Conservation (phyloP, 31 red algal genomes). For the Endocladia muricata region DNA sequence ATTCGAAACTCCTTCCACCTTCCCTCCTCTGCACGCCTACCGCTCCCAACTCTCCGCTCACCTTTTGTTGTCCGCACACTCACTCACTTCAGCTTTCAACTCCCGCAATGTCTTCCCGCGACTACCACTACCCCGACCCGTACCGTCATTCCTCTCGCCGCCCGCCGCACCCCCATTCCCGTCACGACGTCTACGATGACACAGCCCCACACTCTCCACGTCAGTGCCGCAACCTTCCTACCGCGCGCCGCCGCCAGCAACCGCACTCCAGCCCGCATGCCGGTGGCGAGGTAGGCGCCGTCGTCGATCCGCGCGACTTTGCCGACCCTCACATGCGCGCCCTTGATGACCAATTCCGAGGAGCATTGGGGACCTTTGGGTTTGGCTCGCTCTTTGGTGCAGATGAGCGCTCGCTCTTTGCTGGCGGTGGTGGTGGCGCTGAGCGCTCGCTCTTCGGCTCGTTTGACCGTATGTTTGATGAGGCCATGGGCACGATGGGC, state of each 20-base stretch:
- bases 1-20: too few species aligned
- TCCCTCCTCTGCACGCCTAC: too few species aligned
- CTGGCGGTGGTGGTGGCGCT: neutral
- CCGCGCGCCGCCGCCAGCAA: slow-evolving; percentile 8
- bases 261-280: neutral
- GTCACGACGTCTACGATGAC: slow-evolving; percentile 56
- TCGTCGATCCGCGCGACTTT: neutral
- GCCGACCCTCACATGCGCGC: neutral
- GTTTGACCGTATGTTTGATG: slow-evolving; percentile 46
- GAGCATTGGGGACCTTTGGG: slow-evolving; percentile 13
- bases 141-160: too few species aligned
- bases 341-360: neutral
- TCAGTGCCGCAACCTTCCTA: neutral
- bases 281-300: neutral
- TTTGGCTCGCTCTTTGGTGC: neutral
- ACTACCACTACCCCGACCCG: too few species aligned
- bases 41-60: too few species aligned
- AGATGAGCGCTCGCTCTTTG: neutral
- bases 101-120: too few species aligned
- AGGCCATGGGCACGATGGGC: neutral
- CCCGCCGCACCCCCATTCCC: too few species aligned
- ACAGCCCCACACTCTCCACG: slow-evolving; percentile 14
- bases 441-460: slow-evolving; percentile 14
- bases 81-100: too few species aligned
- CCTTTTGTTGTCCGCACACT: too few species aligned